Base-by-base conservation (phyloP, 192 early-diverging fungal genomes). In the Coemansia reversa region DNA sequence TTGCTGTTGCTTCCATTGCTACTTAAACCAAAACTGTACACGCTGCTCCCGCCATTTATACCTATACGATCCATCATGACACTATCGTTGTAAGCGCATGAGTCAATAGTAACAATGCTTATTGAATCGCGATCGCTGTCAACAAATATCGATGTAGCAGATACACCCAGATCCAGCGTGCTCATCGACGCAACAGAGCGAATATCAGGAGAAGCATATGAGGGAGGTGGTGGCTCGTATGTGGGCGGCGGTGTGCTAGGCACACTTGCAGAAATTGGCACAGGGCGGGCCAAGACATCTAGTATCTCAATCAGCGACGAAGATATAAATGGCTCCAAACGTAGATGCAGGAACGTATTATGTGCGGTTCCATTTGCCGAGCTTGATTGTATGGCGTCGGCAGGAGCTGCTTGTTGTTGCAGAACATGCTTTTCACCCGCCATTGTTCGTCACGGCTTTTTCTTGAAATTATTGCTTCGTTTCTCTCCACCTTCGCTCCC, bases 191-290 rank as follows among this genome's bases (percentile, higher is more conserved):
- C 14, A 16, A 72, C 29, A 1, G 70, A 72, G 59, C 54, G 59
- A 3, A 67, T 22, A 29, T 70, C 72, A 0, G 61, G 63, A 14
- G 77, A 65, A 42, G 77, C 63, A 27, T 80, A 80, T 11, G 78
- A 80, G 8, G 78, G 78, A 23, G 78, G 78, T 48, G 78, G 78
- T 7, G 72, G 66, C 55, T 80, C 78, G 51, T 80, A 80, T 22
- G 56, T 65, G 4, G 78, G 78, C 28, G 78, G 78, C 50, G 78
- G 78, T 18, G 78, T 80, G 58, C 66, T 72, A 51, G 78, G 78
- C 33, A 75, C 62, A 30, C 78, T 80, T 20, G 72, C 66, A 19
- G 72, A 71, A n/a, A 74, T 35, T 25, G 65, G 39, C 29, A 53
- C 66, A 9, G 78, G 63, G 25, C 75, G 70, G 2, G 58, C 65